Evolutionary conservation across 1,139 yeast genomes (phyloP).

Genomic region (Magnusiomyces fungicola): DNA sequence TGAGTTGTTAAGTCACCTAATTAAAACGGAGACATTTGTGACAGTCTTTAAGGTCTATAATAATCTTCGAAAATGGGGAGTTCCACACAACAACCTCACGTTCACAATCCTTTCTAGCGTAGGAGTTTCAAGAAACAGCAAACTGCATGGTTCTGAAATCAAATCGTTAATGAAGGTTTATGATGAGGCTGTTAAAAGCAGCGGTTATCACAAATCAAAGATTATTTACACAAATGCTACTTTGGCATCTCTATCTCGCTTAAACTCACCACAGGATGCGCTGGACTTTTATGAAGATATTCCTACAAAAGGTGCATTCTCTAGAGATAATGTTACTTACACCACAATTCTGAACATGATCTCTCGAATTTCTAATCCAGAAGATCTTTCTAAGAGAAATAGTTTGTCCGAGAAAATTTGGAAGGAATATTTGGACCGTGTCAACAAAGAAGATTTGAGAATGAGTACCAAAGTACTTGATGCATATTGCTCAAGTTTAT

Average conservation of each 20-base stretch:
- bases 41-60: constrained; percentile 7
- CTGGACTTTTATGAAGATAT: constrained; percentile 13
- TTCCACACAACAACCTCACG: constrained; percentile 12
- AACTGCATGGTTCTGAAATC: constrained; percentile 4
- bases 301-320: constrained; percentile 12
- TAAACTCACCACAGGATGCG: constrained; percentile 8
- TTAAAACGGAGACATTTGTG: constrained; percentile 4
- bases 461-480: constrained; percentile 10
- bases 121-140: not conserved
- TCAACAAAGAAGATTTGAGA: constrained; percentile 4
- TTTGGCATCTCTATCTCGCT: constrained; percentile 10
- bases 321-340: constrained; percentile 14
- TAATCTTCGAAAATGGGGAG: constrained; percentile 15
- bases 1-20: constrained; percentile 7
- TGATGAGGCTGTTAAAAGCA: constrained; percentile 8
- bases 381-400: not conserved
- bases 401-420: constrained; percentile 9
- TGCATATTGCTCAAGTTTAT: constrained; percentile 12
- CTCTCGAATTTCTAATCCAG: constrained; percentile 4
- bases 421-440: constrained; percentile 11
- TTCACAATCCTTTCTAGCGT: constrained; percentile 8
- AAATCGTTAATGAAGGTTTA: constrained; percentile 11
- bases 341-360: constrained; percentile 14
- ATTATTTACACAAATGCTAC: constrained; percentile 11
- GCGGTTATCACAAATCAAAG: constrained; percentile 6